Conservation (phyloP, 495 filamentous ascomycete species). For the Viridothelium virens region DNA sequence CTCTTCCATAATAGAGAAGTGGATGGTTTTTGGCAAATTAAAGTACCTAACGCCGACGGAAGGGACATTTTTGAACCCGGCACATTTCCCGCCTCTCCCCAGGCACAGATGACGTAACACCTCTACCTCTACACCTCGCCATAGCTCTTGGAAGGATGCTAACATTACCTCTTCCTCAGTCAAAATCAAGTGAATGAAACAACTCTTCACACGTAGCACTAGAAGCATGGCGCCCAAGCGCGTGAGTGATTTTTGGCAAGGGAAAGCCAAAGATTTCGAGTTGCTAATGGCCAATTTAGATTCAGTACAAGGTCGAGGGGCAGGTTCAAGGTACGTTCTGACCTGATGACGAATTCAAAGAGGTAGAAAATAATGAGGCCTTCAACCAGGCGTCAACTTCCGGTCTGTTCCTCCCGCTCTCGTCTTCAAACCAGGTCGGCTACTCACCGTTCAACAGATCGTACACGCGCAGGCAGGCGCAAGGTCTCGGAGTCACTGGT, state of each 20-base stretch:
- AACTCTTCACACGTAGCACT: constrained; percentile 15
- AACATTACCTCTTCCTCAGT: not conserved
- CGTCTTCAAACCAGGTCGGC: not conserved
- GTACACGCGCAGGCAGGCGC: constrained; percentile 64
- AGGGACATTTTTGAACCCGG: too few relatives aligned
- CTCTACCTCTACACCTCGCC: too few relatives aligned
- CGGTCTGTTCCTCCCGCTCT: constrained; percentile 42
- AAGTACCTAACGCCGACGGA: too few relatives aligned
- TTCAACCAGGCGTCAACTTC: constrained; percentile 59
- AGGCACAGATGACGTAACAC: too few relatives aligned
- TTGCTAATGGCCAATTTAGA: constrained; percentile 19
- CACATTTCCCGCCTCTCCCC: too few relatives aligned
- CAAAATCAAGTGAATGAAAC: constrained; percentile 17
- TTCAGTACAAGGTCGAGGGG: constrained; percentile 34
- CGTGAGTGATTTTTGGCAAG: constrained; percentile 12
- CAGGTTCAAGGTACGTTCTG: constrained; percentile 30
- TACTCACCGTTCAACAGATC: constrained; percentile 40
- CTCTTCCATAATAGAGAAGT: too few relatives aligned
- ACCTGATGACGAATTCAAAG: not conserved
- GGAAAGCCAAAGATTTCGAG: not conserved
- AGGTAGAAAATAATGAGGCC: not conserved
- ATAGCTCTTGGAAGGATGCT: too few relatives aligned
- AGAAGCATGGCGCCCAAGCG: constrained; percentile 24
- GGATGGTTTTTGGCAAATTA: too few relatives aligned
- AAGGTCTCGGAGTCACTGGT: constrained; percentile 58